Evolutionary conservation across 306 rosid genomes (phyloP).

Genomic region (Bauhinia variegata): DNA sequence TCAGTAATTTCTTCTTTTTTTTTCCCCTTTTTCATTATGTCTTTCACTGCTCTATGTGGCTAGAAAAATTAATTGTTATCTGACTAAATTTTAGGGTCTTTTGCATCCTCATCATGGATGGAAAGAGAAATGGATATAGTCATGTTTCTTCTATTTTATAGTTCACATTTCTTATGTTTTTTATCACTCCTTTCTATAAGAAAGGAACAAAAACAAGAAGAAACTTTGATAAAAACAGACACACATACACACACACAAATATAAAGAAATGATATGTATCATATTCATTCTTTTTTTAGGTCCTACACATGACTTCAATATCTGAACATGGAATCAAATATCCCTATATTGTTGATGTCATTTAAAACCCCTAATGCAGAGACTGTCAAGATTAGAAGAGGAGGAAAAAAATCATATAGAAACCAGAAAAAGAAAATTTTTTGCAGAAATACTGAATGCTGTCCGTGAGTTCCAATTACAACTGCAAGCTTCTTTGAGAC

Average conservation of each 20-base stretch:
- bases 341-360: constrained; percentile 31
- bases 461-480: constrained; percentile 97
- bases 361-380: constrained; percentile 64
- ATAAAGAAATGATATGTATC: constrained; percentile 3
- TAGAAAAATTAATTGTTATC: constrained; percentile 23
- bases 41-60: constrained; percentile 6
- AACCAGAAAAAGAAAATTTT: constrained; percentile 88
- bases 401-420: constrained; percentile 83
- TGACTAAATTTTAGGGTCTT: constrained; percentile 27
- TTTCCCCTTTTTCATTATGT: not conserved
- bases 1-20: constrained; percentile 23
- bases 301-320: constrained; percentile 27
- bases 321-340: constrained; percentile 23
- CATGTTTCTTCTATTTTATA: constrained; percentile 23
- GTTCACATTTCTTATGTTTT: constrained; percentile 4
- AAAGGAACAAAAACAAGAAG: constrained; percentile 19
- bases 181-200: constrained; percentile 7
- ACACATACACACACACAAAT: constrained; percentile 15
- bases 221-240: not conserved
- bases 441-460: constrained; percentile 83
- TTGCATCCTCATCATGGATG: constrained; percentile 4
- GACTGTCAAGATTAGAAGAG: constrained; percentile 86
- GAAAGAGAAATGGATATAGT: constrained; percentile 2
- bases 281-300: constrained; percentile 19
- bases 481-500: constrained; percentile 85